A percentile compares a stretch with the other conserved stretches of the same genome.
phyloP scores from a whole-genome alignment of 345 rosid genomes.

The Syzygium oleosum region DNA sequence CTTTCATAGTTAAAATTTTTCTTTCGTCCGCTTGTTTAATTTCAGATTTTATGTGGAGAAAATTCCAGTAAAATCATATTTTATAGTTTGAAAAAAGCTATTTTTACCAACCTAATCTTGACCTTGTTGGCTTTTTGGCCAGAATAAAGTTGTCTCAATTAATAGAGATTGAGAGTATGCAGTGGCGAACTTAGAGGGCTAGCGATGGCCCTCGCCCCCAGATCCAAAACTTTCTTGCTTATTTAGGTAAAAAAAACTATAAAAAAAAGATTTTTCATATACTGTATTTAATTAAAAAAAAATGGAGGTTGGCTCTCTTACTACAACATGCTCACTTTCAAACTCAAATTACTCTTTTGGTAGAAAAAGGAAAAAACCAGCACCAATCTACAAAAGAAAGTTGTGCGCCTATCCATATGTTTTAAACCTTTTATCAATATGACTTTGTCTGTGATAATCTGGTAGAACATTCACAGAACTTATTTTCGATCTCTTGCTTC shows the following conservation, averaged over 20 bases:
- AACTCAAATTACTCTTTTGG: neutral
- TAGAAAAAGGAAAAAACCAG: neutral
- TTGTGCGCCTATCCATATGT: neutral
- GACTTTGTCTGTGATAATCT: neutral
- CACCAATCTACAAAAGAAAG: neutral
- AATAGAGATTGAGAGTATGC: neutral
- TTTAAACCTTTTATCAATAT: neutral
- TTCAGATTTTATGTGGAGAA: neutral
- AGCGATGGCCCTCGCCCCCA: neutral
- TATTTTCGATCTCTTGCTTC: neutral
- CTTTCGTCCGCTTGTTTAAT: neutral
- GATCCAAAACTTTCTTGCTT: neutral
- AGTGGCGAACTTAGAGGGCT: neutral
- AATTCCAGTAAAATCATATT: neutral
- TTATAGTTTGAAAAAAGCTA: neutral
- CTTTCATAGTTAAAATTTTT: neutral
- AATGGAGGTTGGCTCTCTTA: neutral
- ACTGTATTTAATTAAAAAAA: neutral
- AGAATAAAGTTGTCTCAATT: neutral
- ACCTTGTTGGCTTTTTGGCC: neutral
- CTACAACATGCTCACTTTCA: neutral
- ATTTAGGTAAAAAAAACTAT: neutral
- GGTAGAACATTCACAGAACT: neutral
- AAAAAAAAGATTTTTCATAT: neutral
- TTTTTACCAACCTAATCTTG: neutral